Evolutionary conservation across 345 rosid genomes (phyloP), one percentile per base, ranked within the genome.

Genomic region (Sisymbrium altissimum): DNA sequence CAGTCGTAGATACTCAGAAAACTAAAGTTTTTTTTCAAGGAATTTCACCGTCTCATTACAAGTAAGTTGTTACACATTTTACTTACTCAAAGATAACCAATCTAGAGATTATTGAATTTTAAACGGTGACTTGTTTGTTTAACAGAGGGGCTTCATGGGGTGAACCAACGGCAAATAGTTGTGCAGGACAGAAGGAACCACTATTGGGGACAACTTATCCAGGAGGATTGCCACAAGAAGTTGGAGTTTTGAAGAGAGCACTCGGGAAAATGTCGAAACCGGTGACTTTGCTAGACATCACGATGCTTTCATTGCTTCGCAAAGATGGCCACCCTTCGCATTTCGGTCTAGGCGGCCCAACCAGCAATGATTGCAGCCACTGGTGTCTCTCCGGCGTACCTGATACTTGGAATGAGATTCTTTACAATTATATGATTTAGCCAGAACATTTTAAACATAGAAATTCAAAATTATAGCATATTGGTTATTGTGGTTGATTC

Each of bases 371-470:
- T 36, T 94, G 98, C 77, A 89, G 92, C 75, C 98, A 91, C 44
- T 91, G 98, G 98, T 91, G 98, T 72, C 92, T 94, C 54, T 55
- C 92, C 1, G 97, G 97, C 9, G 97, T 91, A 77, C 97, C 98
- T 1, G 98, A 93, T 76, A 84, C 94, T 68, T 93, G 98, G 98
- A 93, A 89, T 73, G 81, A 80, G 69, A 79, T 93, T 81, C 86
- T 93, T 83, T 90, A 82, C 80, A 87, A 81, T 79, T 81, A 81
- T 30, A 75, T 88, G 78, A 44, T 74, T 46, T 30, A 48, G 39
- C 33, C 10, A 4, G 4, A 8, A 38, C 21, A 25, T 2, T 13
- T 4, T 14, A 36, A 38, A 48, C 3, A 48, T 36, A 41, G 11
- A 4, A 19, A 30, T 64, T 48, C 4, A 55, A n/a, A 41, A 39